phyloP scores from a whole-genome alignment of 192 early-diverging fungal genomes.

The Fimicolochytrium jonesii region DNA sequence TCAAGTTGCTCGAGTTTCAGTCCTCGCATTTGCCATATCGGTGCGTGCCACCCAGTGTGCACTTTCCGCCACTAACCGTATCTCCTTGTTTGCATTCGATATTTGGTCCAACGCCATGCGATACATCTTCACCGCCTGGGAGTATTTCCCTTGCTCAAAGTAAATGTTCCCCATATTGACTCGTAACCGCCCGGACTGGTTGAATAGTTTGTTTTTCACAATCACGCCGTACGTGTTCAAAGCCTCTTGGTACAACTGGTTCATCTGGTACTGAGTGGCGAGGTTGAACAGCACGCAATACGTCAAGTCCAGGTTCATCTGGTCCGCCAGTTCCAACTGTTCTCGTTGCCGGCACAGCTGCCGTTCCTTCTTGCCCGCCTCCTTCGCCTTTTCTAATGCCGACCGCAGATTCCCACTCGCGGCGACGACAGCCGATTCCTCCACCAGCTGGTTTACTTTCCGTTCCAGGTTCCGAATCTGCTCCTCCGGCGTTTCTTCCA shows the following conservation, averaged over 20 bases:
- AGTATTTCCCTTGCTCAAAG: conserved; percentile 55
- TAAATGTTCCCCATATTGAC: conserved; percentile 67
- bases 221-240: conserved; percentile 54
- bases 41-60: no score
- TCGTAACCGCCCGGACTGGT: conserved; percentile 51
- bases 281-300: conserved; percentile 60
- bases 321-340: conserved; percentile 45
- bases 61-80: conserved; percentile 42
- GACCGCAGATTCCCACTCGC: conserved; percentile 40
- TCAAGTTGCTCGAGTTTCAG: neutral
- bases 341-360: conserved; percentile 50
- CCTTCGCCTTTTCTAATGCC: conserved; percentile 59
- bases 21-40: neutral
- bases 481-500: conserved; percentile 49
- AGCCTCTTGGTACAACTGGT: conserved; percentile 60
- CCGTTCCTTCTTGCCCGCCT: conserved; percentile 54
- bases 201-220: conserved; percentile 62
- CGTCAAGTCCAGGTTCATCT: conserved; percentile 56
- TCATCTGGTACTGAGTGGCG: conserved; percentile 53
- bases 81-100: conserved; percentile 50
- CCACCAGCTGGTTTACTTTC: conserved; percentile 44
- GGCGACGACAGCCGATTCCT: conserved; percentile 44
- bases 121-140: conserved; percentile 63
- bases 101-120: conserved; percentile 63
- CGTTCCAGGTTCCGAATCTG: conserved; percentile 51